Evolutionary conservation across 306 rosid species (phyloP).

Genomic region (Lupinus albus): DNA sequence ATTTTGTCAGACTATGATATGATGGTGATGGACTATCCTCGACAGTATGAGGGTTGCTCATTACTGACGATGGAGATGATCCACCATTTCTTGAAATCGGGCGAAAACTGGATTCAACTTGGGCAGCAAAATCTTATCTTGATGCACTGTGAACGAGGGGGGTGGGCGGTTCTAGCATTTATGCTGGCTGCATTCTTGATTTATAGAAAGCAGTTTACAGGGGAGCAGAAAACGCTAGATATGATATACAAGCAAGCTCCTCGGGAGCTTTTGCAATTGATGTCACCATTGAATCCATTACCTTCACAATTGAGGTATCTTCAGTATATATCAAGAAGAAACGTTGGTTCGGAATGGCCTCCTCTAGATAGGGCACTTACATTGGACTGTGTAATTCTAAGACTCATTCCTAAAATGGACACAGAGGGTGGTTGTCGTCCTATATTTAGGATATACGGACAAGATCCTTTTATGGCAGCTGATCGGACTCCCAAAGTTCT

Average conservation of each 20-base stretch:
- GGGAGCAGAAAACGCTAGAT: constrained; percentile 90
- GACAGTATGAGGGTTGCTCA: constrained; percentile 93
- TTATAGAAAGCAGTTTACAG: constrained; percentile 75
- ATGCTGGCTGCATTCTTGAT: constrained; percentile 92
- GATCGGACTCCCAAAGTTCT: constrained; percentile 86
- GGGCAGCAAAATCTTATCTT: constrained; percentile 78
- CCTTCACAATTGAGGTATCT: constrained; percentile 96
- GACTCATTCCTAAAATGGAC: constrained; percentile 77
- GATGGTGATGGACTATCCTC: constrained; percentile 97
- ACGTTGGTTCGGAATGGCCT: constrained; percentile 92
- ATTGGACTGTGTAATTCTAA: constrained; percentile 77
- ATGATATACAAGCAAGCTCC: constrained; percentile 95
- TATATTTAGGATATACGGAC: constrained; percentile 92
- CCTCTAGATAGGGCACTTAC: constrained; percentile 92
- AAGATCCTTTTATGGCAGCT: constrained; percentile 84
- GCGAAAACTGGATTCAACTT: constrained; percentile 94
- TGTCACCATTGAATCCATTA: constrained; percentile 88
- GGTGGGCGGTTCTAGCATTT: constrained; percentile 94
- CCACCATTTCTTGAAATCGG: constrained; percentile 91
- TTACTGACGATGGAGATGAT: constrained; percentile 91
- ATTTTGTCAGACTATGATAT: constrained; percentile 75
- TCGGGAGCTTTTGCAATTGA: constrained; percentile 83
- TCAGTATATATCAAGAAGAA: constrained; percentile 91
- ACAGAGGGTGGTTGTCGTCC: constrained; percentile 95
- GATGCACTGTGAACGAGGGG: constrained; percentile 95